Percentiles rank a stretch among this genome's conserved stretches.
Conservation (phyloP, 1,284 basidiomycete genomes). For the Pholiota adiposa region DNA sequence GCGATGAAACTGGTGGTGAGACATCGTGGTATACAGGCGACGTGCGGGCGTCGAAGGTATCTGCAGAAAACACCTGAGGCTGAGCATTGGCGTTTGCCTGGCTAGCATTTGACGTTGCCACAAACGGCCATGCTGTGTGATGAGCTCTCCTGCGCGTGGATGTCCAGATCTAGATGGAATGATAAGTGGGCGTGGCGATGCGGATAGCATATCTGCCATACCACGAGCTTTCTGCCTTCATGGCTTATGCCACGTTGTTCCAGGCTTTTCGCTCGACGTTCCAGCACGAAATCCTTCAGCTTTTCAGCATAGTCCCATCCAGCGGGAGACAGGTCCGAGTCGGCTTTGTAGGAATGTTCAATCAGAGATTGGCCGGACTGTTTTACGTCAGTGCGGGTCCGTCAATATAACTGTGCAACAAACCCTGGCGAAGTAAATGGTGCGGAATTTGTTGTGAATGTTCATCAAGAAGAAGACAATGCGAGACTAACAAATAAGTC, state of each 20-base stretch:
- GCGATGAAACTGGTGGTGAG: neutral
- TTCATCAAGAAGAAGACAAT: conserved; percentile 99
- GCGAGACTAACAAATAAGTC: conserved; percentile 62
- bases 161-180: conserved; percentile 84
- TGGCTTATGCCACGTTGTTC: conserved; percentile 70
- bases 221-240: conserved; percentile 73
- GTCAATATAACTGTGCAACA: conserved; percentile 30
- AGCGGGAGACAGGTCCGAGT: conserved; percentile 93
- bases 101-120: conserved; percentile 39
- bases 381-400: neutral
- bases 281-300: conserved; percentile 84
- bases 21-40: conserved; percentile 1
- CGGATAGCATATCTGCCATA: conserved; percentile 38
- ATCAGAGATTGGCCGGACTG: conserved; percentile 94
- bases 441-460: conserved; percentile 91
- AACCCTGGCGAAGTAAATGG: conserved; percentile 92
- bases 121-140: conserved; percentile 96
- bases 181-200: neutral
- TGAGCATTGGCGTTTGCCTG: neutral
- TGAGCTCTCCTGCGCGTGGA: conserved; percentile 91
- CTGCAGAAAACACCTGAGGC: neutral
- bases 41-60: conserved; percentile 7
- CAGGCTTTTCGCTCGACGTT: conserved; percentile 71
- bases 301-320: conserved; percentile 95
- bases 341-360: conserved; percentile 98